Conservation (phyloP, 768 basidiomycete species). For the Lactarius indigo region DNA sequence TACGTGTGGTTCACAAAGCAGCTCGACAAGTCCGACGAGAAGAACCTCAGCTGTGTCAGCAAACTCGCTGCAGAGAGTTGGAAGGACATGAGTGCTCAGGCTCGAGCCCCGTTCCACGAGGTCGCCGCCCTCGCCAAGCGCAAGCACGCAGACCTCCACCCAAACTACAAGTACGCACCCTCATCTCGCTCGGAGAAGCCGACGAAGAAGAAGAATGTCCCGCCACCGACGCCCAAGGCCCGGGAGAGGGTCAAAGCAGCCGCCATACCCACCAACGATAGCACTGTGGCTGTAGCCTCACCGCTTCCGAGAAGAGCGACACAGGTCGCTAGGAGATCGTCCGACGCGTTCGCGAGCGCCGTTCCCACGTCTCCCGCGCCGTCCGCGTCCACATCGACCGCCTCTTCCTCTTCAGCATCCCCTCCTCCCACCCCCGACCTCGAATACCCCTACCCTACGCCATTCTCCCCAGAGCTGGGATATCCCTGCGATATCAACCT, state of each 20-base stretch:
- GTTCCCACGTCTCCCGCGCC: not conserved
- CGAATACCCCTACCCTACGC: not conserved
- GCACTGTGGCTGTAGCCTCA: not conserved
- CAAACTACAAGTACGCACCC: slow-evolving; percentile 65
- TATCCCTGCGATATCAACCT: not conserved
- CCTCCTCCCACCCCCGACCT: not conserved
- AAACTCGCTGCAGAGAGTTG: slow-evolving; percentile 67
- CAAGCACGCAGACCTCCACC: slow-evolving; percentile 49
- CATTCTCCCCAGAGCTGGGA: slow-evolving; percentile 1
- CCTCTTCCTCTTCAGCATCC: not conserved
- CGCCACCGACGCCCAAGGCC: slow-evolving; percentile 26
- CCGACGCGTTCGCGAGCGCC: not conserved
- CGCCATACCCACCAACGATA: slow-evolving; percentile 36
- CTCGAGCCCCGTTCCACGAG: slow-evolving; percentile 45
- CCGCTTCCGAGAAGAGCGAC: not conserved
- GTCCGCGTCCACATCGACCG: not conserved
- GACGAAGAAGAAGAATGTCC: slow-evolving; percentile 37
- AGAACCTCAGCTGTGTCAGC: slow-evolving; percentile 70
- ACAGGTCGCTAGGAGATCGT: not conserved
- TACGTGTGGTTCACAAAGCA: slow-evolving; percentile 53
- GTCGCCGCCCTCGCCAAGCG: slow-evolving; percentile 46
- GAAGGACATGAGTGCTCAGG: slow-evolving; percentile 48
- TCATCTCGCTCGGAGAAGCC: slow-evolving; percentile 33
- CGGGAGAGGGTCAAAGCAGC: slow-evolving; percentile 40
- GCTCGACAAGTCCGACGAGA: slow-evolving; percentile 43